Base-by-base conservation (phyloP, 192 early-diverging fungal species). In the Backusella westeae region DNA sequence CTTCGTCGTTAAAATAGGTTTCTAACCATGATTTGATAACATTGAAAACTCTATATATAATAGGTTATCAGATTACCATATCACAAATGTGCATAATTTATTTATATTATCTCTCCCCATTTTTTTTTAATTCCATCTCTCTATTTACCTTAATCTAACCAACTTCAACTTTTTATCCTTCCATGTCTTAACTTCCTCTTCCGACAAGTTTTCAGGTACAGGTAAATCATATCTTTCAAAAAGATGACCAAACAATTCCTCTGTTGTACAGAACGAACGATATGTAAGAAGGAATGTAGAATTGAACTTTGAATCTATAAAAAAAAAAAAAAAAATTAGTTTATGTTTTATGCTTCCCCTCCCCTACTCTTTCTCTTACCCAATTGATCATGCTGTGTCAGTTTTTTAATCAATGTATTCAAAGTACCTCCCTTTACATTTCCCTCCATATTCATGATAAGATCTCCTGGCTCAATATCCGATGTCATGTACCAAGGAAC, bases 1-100 rank as follows among this genome's bases (percentile, higher is more conserved):
- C 75, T 78, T 90, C 89, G 73, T 96, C 95, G 35, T 90, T 83
- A 71, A 90, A 93, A 82, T 95, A 93, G 73, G 86, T 91, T 79
- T 98, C 96, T 10, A 97, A 80, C 96, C 96, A 99, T 15, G 87
- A 89, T 83, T 97, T 98, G 82, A 98, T 90, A 56, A 97, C 86
- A 78, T 96, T 96, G 86, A 92, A 97, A 1, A 97, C 96, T 39
- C 81, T 82, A 44, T 15, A 72, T 8, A 72, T 8, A 29, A 46
- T 34, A n/a, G 15, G 67, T 38, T n/a, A 69, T 32, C 36, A 69
- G 34, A 34, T 17, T 23, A 21, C 23, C n/a, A 32, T n/a, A 56
- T 56, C 1, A 32, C 29, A 32, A 32, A 3, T 1, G 8, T 6
- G 7, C 52, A 56, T 21, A 6, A 9, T 56, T 21, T 56, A 23